Evolutionary conservation across 306 rosid genomes (phyloP).

Genomic region (Ochetophila trinervis): DNA sequence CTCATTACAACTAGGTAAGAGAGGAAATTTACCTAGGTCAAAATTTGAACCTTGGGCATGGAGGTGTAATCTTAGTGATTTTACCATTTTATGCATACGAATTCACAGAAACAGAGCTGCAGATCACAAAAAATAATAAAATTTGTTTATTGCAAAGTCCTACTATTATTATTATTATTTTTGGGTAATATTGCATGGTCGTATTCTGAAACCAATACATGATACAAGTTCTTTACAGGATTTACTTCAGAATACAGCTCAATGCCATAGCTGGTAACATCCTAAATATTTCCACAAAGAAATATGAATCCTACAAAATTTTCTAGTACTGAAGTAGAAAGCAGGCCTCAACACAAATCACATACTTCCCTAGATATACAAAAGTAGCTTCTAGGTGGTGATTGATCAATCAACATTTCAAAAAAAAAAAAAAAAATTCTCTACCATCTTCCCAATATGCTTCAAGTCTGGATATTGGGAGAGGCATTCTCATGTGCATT

Average conservation of each 20-base stretch:
- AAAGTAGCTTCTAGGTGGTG: slow-evolving; percentile 7
- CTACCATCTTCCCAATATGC: slow-evolving; percentile 5
- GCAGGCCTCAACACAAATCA: slow-evolving; percentile 21
- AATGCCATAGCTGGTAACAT: not conserved
- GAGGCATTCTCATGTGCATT: slow-evolving; percentile 64
- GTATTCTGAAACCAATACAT: too few relatives aligned
- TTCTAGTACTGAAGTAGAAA: slow-evolving; percentile 1
- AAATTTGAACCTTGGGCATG: too few relatives aligned
- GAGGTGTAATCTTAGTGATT: too few relatives aligned
- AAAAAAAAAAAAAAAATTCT: slow-evolving; percentile 7
- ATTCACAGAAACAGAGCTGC: not conserved
- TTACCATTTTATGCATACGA: too few relatives aligned
- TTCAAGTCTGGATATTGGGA: slow-evolving; percentile 66
- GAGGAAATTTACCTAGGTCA: too few relatives aligned
- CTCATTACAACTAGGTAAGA: too few relatives aligned
- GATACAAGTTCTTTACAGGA: not conserved
- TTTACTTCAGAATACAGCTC: not conserved
- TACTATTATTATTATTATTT: too few relatives aligned
- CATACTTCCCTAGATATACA: slow-evolving; percentile 14
- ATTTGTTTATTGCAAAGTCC: not conserved
- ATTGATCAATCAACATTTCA: slow-evolving; percentile 3
- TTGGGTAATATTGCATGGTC: too few relatives aligned
- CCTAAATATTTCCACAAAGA: not conserved
- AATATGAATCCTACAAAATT: slow-evolving; percentile 38
- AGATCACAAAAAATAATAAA: not conserved